phyloP scores from a whole-genome alignment of 441 rosid genomes.

The Flueggea neowawraea region DNA sequence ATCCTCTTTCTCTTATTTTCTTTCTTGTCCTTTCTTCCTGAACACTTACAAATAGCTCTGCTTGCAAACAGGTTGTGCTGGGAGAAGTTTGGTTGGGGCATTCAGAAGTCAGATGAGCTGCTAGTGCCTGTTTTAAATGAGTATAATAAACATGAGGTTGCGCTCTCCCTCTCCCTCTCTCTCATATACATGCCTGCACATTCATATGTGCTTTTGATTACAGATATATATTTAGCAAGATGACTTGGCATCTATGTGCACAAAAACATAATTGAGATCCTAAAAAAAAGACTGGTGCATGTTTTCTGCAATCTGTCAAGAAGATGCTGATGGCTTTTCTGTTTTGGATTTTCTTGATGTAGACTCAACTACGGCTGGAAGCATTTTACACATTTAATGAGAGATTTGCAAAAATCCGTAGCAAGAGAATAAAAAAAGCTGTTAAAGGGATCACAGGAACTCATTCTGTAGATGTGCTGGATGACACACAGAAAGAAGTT shows the following conservation, averaged over 20 bases:
- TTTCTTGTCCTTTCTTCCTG: not conserved
- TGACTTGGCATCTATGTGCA: not conserved
- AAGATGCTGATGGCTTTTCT: constrained; percentile 21
- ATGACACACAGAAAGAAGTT: constrained; percentile 36
- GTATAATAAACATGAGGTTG: constrained; percentile 88
- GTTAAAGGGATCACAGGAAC: constrained; percentile 84
- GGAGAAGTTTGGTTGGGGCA: constrained; percentile 92
- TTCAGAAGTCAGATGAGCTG: constrained; percentile 82
- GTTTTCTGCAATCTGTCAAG: not conserved
- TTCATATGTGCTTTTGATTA: not conserved
- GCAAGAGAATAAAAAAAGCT: constrained; percentile 86
- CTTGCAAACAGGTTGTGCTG: constrained; percentile 74
- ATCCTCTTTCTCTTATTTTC: not conserved
- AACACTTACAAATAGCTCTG: not conserved
- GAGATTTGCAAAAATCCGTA: constrained; percentile 94
- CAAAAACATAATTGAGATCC: not conserved
- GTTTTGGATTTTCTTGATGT: constrained; percentile 21
- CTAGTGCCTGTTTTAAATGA: constrained; percentile 89
- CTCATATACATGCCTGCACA: not conserved
- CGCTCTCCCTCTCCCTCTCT: constrained; percentile 4
- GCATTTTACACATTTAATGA: constrained; percentile 96
- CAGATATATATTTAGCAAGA: not conserved
- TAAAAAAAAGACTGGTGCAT: not conserved
- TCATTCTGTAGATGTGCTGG: constrained; percentile 36
- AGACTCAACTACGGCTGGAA: constrained; percentile 97